Evolutionary conservation across 768 basidiomycete genomes (phyloP).

Genomic region (Rubroboletus satanas): DNA sequence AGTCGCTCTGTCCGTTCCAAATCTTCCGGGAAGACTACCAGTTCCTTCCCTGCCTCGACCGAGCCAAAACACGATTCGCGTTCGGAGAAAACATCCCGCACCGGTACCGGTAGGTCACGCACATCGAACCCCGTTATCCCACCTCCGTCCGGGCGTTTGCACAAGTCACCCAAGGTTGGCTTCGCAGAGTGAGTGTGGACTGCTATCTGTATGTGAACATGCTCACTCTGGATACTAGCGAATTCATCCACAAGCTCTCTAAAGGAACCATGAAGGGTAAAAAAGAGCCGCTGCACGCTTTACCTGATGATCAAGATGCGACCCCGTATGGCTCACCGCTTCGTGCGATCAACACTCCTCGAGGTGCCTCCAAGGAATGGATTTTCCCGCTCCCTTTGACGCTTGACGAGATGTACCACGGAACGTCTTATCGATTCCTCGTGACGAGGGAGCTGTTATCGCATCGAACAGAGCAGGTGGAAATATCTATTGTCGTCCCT

Average conservation of each 20-base stretch:
- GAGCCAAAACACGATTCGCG: constrained; percentile 6
- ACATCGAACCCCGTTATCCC: constrained; percentile 29
- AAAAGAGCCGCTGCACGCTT: constrained; percentile 2
- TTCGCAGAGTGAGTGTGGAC: constrained; percentile 27
- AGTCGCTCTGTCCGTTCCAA: constrained; percentile 10
- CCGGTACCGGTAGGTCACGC: constrained; percentile 12
- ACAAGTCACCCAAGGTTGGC: constrained; percentile 22
- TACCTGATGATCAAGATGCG: constrained; percentile 14
- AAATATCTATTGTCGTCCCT: constrained; percentile 58
- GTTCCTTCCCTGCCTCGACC: not conserved
- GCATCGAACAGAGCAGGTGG: constrained; percentile 46
- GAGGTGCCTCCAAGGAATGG: constrained; percentile 54
- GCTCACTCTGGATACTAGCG: constrained; percentile 21
- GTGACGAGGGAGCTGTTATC: constrained; percentile 55
- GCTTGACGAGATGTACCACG: constrained; percentile 59
- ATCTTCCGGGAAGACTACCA: constrained; percentile 11
- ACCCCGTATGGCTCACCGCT: constrained; percentile 37
- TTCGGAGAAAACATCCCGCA: constrained; percentile 11
- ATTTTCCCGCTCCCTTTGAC: constrained; percentile 59
- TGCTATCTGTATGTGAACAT: not conserved
- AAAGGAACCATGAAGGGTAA: constrained; percentile 10
- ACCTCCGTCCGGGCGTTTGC: constrained; percentile 20
- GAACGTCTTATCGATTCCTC: constrained; percentile 53
- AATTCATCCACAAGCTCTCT: constrained; percentile 28
- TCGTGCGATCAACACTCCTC: constrained; percentile 36